These are phyloP conservation scores for Spatholobus suberectus DNA, from an alignment of 306 rosid species.

Conservation along the genomic window DNA sequence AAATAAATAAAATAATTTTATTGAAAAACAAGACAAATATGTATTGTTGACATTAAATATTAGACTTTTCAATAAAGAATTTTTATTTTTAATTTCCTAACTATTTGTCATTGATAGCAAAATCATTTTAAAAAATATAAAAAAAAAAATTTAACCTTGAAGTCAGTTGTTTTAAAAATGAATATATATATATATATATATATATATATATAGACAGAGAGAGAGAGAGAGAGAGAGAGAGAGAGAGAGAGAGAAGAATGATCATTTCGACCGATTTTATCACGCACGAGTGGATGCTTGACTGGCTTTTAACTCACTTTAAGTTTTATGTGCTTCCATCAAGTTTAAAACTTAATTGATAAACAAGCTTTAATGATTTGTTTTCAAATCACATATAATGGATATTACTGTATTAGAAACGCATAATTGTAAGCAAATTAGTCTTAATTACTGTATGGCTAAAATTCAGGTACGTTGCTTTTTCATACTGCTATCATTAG, in stretches of 20 bases:
- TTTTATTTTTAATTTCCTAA: no score
- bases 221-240: no score
- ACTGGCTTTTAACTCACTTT: neutral
- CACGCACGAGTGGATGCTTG: neutral
- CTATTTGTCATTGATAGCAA: no score
- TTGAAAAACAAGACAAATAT: no score
- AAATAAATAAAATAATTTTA: no score
- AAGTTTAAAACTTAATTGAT: constrained; percentile 2
- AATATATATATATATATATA: no score
- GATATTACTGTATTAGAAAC: neutral
- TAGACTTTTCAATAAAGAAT: no score
- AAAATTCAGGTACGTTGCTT: neutral
- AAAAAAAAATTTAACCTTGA: neutral
- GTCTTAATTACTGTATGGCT: neutral
- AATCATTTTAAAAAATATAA: no score
- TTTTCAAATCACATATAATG: neutral
- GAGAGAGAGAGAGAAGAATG: no score
- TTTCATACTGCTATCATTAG: neutral
- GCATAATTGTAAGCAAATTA: neutral
- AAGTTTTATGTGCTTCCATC: neutral
- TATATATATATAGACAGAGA: no score
- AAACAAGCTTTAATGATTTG: constrained; percentile 15
- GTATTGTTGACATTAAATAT: no score
- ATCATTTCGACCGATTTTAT: neutral
- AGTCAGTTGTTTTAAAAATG: neutral